A percentile compares a stretch with the other conserved stretches of the same genome.
Conservation (phyloP, 129 eudicot genomes). For the Logfia minima region DNA sequence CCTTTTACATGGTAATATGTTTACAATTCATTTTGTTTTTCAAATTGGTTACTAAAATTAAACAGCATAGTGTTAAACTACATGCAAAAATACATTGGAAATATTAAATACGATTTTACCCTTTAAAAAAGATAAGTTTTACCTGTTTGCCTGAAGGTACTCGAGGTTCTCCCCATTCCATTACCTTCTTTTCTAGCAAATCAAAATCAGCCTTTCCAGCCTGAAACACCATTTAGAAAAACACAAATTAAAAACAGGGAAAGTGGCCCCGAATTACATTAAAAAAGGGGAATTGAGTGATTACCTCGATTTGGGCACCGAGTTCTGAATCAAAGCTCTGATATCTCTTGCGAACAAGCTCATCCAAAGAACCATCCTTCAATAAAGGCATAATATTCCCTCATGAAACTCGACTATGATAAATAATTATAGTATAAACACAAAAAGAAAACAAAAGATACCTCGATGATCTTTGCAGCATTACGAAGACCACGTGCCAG, state of each 20-base stretch:
- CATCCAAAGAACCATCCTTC: conserved; percentile 78
- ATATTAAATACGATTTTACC: conserved; percentile 28
- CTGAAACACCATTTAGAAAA: conserved; percentile 30
- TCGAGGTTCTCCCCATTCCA: conserved; percentile 92
- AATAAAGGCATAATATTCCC: conserved; percentile 1
- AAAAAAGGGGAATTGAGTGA: neutral
- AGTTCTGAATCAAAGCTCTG: conserved; percentile 79
- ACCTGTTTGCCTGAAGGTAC: conserved; percentile 98
- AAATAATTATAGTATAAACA: neutral
- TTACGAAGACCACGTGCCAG: conserved; percentile 92
- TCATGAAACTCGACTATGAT: conserved; percentile 11
- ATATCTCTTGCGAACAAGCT: conserved; percentile 85
- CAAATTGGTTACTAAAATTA: neutral
- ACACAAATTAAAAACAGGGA: neutral
- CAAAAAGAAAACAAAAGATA: neutral
- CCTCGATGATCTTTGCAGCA: conserved; percentile 86
- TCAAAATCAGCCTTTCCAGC: conserved; percentile 97
- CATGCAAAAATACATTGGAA: neutral
- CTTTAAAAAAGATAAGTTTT: neutral
- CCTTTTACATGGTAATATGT: neutral
- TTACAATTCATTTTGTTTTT: neutral
- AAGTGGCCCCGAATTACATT: neutral
- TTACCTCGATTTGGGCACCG: conserved; percentile 80
- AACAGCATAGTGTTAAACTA: neutral
- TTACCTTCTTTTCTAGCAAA: conserved; percentile 73